Base-by-base conservation (phyloP, 495 filamentous ascomycete species). In the Neurospora sp. region DNA sequence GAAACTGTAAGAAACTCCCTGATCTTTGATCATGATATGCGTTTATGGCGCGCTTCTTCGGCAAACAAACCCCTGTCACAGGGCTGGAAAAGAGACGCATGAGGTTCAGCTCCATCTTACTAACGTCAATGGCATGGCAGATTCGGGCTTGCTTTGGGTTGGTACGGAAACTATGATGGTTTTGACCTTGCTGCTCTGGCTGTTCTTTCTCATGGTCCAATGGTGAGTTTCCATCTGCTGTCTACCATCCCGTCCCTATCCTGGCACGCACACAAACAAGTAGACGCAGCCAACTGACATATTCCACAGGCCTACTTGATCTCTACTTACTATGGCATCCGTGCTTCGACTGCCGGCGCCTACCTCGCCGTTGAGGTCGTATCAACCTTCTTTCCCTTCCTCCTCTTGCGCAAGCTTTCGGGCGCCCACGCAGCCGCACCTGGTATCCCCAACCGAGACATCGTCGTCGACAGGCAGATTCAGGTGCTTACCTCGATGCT, bases 141-240 rank as follows among this genome's bases (percentile, higher is more conserved):
- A 72, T 84, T 90, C 40, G 89, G 92, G 79, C 84, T 97, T 69
- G 90, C 85, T 31, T 75, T 93, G 21, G 89, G 87, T 39, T 96
- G 93, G 93, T 86, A 84, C 74, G 83, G 89, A 42, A 85, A 88
- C 69, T 93, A 89, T 78, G 93, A 95, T 79, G 86, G 88, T 77
- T 86, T 90, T 77, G 94, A 96, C 83, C 82, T 93, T 72, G 86
- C 87, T 38, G 84, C 89, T 24, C 85, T 94, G 77, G 88, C 89
- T 34, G 82, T 92, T 71, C 82, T 97, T 6, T 89, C 91, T 34
- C 89, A 92, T 80, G 85, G 90, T 13, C 94, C 94, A 39, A 87
- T 86, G 70, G 87, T 89, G 80, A 83, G 86, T 81, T 19, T 71
- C 17, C 31, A 31, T 48, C 42, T 19, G 9, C 21, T 31, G 38